phyloP scores from a whole-genome alignment of 2,329 filamentous ascomycete species.

The Periconia sp. region DNA sequence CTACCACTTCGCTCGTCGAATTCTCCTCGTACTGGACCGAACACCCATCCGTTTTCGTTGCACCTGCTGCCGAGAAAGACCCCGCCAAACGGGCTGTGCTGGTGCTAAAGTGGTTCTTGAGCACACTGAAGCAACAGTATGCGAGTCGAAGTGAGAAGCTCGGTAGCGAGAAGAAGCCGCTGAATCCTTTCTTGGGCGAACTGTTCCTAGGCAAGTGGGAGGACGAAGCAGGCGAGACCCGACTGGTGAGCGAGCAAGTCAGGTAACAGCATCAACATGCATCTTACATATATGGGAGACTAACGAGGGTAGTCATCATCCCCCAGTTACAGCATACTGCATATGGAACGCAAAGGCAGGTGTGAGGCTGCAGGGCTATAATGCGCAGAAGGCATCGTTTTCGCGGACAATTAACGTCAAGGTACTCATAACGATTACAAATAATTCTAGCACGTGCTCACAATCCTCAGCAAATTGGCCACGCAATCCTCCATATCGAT shows the following conservation, averaged over 20 bases:
- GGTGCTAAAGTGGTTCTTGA: conserved; percentile 96
- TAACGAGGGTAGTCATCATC: conserved; percentile 71
- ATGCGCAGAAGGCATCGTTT: conserved; percentile 95
- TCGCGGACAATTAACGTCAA: conserved; percentile 93
- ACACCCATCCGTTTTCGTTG: conserved; percentile 72
- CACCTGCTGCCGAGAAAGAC: conserved; percentile 79
- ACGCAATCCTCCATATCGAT: conserved; percentile 81
- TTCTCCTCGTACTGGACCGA: conserved; percentile 66
- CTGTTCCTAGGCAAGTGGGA: conserved; percentile 92
- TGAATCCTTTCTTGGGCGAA: conserved; percentile 96
- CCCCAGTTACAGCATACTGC: conserved; percentile 91
- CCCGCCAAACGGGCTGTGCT: conserved; percentile 81
- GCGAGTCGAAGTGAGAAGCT: conserved; percentile 76
- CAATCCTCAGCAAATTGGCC: conserved; percentile 72
- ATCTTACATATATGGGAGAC: background rate
- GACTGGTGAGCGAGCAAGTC: conserved; percentile 92
- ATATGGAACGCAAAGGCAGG: conserved; percentile 88
- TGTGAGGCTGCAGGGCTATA: conserved; percentile 80
- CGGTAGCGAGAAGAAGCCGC: conserved; percentile 95
- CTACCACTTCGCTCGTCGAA: conserved; percentile 61
- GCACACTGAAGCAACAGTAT: conserved; percentile 88
- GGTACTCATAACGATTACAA: conserved; percentile 18
- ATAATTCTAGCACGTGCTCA: conserved; percentile 6
- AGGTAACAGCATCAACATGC: conserved; percentile 55
- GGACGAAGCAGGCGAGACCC: conserved; percentile 79